Evolutionary conservation across 2,329 filamentous ascomycete genomes (phyloP), one percentile per base, ranked within the genome.

Genomic region (Colletotrichum sp.): DNA sequence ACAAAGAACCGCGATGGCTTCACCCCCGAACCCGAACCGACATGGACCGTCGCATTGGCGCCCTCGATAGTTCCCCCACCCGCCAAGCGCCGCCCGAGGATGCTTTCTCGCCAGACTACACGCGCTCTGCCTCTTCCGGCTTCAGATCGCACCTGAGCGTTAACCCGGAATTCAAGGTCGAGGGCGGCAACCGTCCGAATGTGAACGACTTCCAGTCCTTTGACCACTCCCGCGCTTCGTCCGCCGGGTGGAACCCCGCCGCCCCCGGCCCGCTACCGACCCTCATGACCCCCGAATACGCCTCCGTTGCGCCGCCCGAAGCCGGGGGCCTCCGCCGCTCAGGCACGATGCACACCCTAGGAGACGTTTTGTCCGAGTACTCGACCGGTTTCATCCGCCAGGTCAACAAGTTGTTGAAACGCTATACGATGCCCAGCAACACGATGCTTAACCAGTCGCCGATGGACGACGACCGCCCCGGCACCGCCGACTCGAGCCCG

Each of bases 1-100:
- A 90, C 75, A 90, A 91, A 74, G 88, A 92, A 47, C 88, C 89
- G 34, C 85, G 90, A 78, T 90, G 89, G 85, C 83, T 91, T 64
- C 87, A 88, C 24, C 89, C 90, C 2, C 86, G 85, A 73, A 85
- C 83, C 43, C 82, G 86, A 13, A 83, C 85, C 21, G 89, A 91
- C 66, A 89, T 90, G 86, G 82, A 82, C 58, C 84, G 85, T 36
- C 88, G 89, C 33, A 84, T 90, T 64, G 81, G 81, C n/a, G 83
- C 85, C 73, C 81, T 89, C 6, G 79, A 82, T 21, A 80, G 81
- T 21, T 87, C 87, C 29, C 82, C 84, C 7, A 82, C 80, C 8
- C 80, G 85, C 31, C 15, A 75, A 57, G 66, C 33, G 33, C 65
- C 58, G 16, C 70, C 64, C 47, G 74, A 75, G 31, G 51, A 69